These are phyloP conservation scores for Entonaema liquescens DNA, from an alignment of 495 filamentous ascomycete species.

Conservation along the genomic window DNA sequence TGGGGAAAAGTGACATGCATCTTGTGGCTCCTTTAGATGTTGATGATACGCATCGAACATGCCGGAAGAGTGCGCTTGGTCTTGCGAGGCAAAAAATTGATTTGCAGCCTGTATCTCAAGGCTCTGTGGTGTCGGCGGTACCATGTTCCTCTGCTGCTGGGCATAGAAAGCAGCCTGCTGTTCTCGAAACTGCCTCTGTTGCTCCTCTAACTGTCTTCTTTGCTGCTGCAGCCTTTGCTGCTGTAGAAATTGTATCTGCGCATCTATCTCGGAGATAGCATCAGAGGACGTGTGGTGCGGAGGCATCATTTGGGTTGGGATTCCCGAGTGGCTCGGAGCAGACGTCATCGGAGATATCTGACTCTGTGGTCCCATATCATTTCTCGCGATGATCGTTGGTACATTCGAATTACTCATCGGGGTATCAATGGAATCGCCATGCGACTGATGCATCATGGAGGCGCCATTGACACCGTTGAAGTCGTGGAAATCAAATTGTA, in stretches of 20 bases:
- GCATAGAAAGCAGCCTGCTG: constrained; percentile 62
- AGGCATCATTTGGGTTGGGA: constrained; percentile 55
- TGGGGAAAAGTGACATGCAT: constrained; percentile 62
- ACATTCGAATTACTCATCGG: constrained; percentile 58
- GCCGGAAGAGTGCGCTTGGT: constrained; percentile 52
- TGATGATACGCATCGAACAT: constrained; percentile 63
- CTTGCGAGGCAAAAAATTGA: constrained; percentile 66
- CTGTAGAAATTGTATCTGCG: constrained; percentile 70
- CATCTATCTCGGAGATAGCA: constrained; percentile 62
- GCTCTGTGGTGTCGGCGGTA: constrained; percentile 94
- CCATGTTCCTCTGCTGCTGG: constrained; percentile 65
- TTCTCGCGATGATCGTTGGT: constrained; percentile 52
- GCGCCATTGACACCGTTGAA: constrained; percentile 50
- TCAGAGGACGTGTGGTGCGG: constrained; percentile 51
- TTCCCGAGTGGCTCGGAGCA: constrained; percentile 49
- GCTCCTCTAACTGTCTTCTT: constrained; percentile 59
- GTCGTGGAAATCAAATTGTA: constrained; percentile 60
- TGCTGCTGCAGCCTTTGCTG: constrained; percentile 64
- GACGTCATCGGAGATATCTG: constrained; percentile 59
- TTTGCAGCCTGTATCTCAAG: constrained; percentile 82
- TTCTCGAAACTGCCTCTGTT: constrained; percentile 59
- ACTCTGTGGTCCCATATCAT: constrained; percentile 51
- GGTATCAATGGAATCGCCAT: constrained; percentile 57
- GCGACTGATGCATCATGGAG: constrained; percentile 47
- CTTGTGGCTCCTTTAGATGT: constrained; percentile 76